Percentiles rank a stretch among this genome's conserved stretches.
phyloP scores from a whole-genome alignment of 805 yeast genomes.

The Nakazawaea populi region DNA sequence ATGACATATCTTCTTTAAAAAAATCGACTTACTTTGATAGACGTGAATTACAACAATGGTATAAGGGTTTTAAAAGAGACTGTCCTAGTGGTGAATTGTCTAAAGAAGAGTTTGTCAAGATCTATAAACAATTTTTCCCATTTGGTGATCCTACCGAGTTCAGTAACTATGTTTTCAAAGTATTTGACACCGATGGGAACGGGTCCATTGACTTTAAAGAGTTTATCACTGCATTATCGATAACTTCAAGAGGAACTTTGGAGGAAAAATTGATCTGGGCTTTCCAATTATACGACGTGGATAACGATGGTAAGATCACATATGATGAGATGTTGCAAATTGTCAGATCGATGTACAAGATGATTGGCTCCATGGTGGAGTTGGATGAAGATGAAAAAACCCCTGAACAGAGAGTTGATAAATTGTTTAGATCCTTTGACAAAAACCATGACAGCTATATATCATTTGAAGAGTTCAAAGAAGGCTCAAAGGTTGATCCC shows the following conservation, averaged over 20 bases:
- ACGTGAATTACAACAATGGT: slow-evolving; percentile 96
- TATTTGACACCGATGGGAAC: slow-evolving; percentile 75
- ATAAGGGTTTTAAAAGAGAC: slow-evolving; percentile 90
- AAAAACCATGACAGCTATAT: slow-evolving; percentile 66
- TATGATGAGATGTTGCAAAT: slow-evolving; percentile 77
- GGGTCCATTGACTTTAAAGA: slow-evolving; percentile 89
- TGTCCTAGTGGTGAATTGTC: slow-evolving; percentile 88
- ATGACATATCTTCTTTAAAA: slow-evolving; percentile 77
- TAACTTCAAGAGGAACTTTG: slow-evolving; percentile 78
- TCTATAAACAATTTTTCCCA: slow-evolving; percentile 95
- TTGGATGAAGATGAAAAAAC: slow-evolving; percentile 86
- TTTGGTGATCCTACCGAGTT: slow-evolving; percentile 95
- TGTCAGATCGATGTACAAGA: slow-evolving; percentile 79
- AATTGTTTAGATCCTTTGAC: slow-evolving; percentile 70
- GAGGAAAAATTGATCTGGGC: slow-evolving; percentile 90
- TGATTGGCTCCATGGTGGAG: slow-evolving; percentile 93
- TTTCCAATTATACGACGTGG: slow-evolving; percentile 79
- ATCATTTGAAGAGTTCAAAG: slow-evolving; percentile 78
- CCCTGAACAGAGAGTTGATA: slow-evolving; percentile 81
- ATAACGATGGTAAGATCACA: slow-evolving; percentile 68
- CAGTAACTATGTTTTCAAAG: slow-evolving; percentile 81
- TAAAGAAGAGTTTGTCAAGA: slow-evolving; percentile 82
- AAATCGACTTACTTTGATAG: slow-evolving; percentile 88
- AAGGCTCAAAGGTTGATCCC: slow-evolving; percentile 74
- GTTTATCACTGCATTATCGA: slow-evolving; percentile 80